Conservation (phyloP, 306 rosid genomes). For the Dalbergia cultrata region DNA sequence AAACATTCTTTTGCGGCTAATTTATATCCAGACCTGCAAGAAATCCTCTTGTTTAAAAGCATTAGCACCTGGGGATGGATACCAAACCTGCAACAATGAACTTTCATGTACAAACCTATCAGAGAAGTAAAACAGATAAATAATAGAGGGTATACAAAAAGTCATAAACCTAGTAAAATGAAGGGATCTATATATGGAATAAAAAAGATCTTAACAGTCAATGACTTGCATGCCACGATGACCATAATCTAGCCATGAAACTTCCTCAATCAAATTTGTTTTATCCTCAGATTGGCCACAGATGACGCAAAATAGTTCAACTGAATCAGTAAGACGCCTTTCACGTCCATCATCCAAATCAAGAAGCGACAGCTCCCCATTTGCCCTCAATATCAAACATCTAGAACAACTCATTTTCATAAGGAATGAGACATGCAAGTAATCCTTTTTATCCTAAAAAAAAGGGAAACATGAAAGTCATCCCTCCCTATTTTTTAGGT, state of each 20-base stretch:
- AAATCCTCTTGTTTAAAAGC: slow-evolving; percentile 97
- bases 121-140: slow-evolving; percentile 54
- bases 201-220: slow-evolving; percentile 48
- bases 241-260: slow-evolving; percentile 98
- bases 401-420: slow-evolving; percentile 50
- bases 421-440: slow-evolving; percentile 38
- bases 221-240: slow-evolving; percentile 99
- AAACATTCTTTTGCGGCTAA: slow-evolving; percentile 38
- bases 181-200: no score
- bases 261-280: slow-evolving; percentile 93
- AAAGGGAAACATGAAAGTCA: background rate
- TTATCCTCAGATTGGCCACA: slow-evolving; percentile 97
- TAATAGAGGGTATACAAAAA: no score
- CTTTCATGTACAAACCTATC: slow-evolving; percentile 68
- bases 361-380: slow-evolving; percentile 97
- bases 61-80: slow-evolving; percentile 91
- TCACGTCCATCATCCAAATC: slow-evolving; percentile 97
- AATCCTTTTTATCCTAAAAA: slow-evolving; percentile 63
- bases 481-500: no score
- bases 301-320: slow-evolving; percentile 97
- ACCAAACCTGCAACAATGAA: slow-evolving; percentile 94
- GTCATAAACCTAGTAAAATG: no score
- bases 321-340: slow-evolving; percentile 91
- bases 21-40: slow-evolving; percentile 77
- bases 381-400: slow-evolving; percentile 92